A percentile compares a stretch with the other conserved stretches of the same genome.
Conservation (phyloP, 306 rosid species). For the Cicer chorassanicum region DNA sequence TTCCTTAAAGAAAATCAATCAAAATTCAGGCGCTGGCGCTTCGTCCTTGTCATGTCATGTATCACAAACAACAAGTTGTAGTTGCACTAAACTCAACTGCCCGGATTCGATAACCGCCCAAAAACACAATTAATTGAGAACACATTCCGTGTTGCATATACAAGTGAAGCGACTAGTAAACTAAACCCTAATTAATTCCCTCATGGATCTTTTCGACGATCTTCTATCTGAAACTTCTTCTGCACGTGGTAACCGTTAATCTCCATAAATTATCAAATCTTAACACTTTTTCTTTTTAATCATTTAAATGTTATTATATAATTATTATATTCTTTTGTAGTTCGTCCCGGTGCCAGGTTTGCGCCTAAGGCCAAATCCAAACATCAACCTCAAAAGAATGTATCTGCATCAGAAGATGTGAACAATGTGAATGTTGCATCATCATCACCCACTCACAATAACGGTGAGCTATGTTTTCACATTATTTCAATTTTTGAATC, state of each 20-base stretch:
- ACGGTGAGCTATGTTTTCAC: slow-evolving; percentile 46
- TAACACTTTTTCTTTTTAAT: not conserved
- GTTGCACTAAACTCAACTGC: no score
- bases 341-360: slow-evolving; percentile 56
- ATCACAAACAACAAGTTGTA: no score
- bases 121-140: no score
- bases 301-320: not conserved
- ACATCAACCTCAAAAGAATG: slow-evolving; percentile 54
- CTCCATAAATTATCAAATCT: not conserved
- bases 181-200: no score
- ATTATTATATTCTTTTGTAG: slow-evolving; percentile 46
- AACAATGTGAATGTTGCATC: slow-evolving; percentile 40
- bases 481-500: not conserved
- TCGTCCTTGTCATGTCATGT: no score
- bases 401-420: slow-evolving; percentile 43
- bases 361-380: slow-evolving; percentile 68
- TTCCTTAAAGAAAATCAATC: no score
- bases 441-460: slow-evolving; percentile 30
- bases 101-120: no score
- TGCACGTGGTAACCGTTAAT: slow-evolving; percentile 46
- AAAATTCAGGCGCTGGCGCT: no score
- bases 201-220: no score
- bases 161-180: no score
- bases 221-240: no score
- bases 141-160: no score